These are phyloP conservation scores for Puya raimondii DNA, from an alignment of 176 grass and related monocot genomes.

Conservation along the genomic window DNA sequence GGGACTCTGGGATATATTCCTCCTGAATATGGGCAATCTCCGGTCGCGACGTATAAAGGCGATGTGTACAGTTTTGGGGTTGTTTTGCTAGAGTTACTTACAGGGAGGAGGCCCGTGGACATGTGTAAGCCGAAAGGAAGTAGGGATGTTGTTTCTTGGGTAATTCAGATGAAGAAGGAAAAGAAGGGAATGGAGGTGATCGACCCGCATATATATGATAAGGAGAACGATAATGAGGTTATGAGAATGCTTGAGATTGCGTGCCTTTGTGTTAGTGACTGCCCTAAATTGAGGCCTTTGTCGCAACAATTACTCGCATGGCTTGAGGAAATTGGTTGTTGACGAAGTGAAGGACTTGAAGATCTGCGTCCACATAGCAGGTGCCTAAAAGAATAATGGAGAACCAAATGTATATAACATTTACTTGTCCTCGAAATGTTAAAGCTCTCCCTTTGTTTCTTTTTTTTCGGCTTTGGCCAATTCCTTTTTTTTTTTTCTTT, in stretches of 20 bases:
- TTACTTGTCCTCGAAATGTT: slow-evolving; percentile 27
- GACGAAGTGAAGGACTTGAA: neutral
- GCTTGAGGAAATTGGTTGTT: slow-evolving; percentile 50
- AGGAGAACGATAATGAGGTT: slow-evolving; percentile 31
- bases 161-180: slow-evolving; percentile 71
- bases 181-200: slow-evolving; percentile 66
- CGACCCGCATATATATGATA: slow-evolving; percentile 47
- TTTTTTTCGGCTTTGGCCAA: slow-evolving; percentile 2
- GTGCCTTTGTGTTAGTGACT: slow-evolving; percentile 58
- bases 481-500: slow-evolving; percentile 2
- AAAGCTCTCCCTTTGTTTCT: slow-evolving; percentile 4
- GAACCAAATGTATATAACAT: slow-evolving; percentile 52
- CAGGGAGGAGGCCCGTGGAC: slow-evolving; percentile 70
- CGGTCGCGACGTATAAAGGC: slow-evolving; percentile 79
- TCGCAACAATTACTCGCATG: slow-evolving; percentile 56
- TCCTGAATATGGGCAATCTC: slow-evolving; percentile 69
- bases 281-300: slow-evolving; percentile 65
- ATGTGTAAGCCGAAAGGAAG: slow-evolving; percentile 84
- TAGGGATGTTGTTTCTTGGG: slow-evolving; percentile 87
- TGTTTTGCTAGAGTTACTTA: slow-evolving; percentile 74
- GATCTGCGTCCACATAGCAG: neutral
- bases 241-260: slow-evolving; percentile 69
- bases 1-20: slow-evolving; percentile 87
- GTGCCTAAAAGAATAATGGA: slow-evolving; percentile 1
- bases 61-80: slow-evolving; percentile 88